Evolutionary conservation across 768 basidiomycete genomes (phyloP).

Genomic region (Leccinum obscurum): DNA sequence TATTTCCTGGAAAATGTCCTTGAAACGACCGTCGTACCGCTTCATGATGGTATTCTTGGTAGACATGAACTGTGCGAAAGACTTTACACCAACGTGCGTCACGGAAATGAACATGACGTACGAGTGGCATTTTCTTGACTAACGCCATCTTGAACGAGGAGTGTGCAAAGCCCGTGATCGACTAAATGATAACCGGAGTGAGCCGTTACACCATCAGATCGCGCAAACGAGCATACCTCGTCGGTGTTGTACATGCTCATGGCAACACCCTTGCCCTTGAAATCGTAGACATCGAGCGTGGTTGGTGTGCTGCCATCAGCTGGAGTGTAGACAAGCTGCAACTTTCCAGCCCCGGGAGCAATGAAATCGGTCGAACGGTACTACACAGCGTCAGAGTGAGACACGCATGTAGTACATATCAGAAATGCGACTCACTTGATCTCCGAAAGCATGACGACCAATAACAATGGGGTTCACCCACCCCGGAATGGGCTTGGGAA

Average conservation of each 20-base stretch:
- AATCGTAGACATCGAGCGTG: slow-evolving; percentile 86
- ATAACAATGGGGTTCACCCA: slow-evolving; percentile 98
- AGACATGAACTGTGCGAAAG: slow-evolving; percentile 74
- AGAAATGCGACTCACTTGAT: slow-evolving; percentile 58
- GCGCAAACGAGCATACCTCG: slow-evolving; percentile 50
- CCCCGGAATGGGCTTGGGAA: slow-evolving; percentile 93
- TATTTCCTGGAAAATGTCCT: slow-evolving; percentile 98
- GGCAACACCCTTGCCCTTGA: slow-evolving; percentile 89
- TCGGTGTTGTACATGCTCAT: slow-evolving; percentile 99
- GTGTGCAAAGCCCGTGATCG: slow-evolving; percentile 94
- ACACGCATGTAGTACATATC: background rate
- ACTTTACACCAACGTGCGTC: slow-evolving; percentile 1
- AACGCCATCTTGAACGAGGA: slow-evolving; percentile 97
- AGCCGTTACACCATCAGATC: background rate
- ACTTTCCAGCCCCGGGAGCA: slow-evolving; percentile 88
- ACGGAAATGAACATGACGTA: slow-evolving; percentile 32
- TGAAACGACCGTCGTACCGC: slow-evolving; percentile 98
- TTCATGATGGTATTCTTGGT: slow-evolving; percentile 98
- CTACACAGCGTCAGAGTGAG: slow-evolving; percentile 36
- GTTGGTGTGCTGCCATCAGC: slow-evolving; percentile 67
- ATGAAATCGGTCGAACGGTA: slow-evolving; percentile 95
- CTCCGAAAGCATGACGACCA: slow-evolving; percentile 96
- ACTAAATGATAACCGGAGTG: slow-evolving; percentile 42
- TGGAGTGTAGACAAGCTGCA: slow-evolving; percentile 90
- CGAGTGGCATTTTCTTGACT: slow-evolving; percentile 73